Conservation (phyloP, 371 early-diverging fungal genomes). For the Capillidium rhysosporum region DNA sequence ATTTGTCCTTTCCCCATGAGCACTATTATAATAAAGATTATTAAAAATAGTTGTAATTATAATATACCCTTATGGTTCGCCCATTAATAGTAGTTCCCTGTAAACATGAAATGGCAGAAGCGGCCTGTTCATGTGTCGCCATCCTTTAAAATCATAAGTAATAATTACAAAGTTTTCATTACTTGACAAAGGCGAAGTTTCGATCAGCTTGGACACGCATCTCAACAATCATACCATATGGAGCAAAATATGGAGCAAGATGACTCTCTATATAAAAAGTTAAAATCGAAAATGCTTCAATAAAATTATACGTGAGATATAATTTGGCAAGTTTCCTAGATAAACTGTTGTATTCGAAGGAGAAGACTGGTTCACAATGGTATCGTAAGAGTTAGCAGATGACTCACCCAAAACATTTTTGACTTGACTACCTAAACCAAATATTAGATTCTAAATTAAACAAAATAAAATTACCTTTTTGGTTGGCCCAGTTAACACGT, state of each 20-base stretch:
- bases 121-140: conserved; percentile 76
- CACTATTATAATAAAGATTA: conserved; percentile 20
- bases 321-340: conserved; percentile 64
- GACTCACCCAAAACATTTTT: neutral
- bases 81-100: conserved; percentile 50
- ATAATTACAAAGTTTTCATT: conserved; percentile 8
- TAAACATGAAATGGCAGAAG: conserved; percentile 58
- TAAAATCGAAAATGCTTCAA: conserved; percentile 3
- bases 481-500: conserved; percentile 64
- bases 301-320: conserved; percentile 31
- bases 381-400: conserved; percentile 28
- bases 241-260: conserved; percentile 48
- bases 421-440: neutral
- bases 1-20: conserved; percentile 79
- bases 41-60: neutral
- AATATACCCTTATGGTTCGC: conserved; percentile 40
- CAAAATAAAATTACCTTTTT: conserved; percentile 23
- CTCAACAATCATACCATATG: conserved; percentile 52
- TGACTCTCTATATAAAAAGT: conserved; percentile 31
- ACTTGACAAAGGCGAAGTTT: conserved; percentile 81
- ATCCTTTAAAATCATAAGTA: conserved; percentile 20
- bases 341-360: conserved; percentile 70
- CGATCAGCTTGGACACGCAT: conserved; percentile 67
- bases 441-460: neutral
- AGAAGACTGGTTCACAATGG: conserved; percentile 47